A percentile compares a stretch with the other conserved stretches of the same genome.
Evolutionary conservation across 1,139 yeast genomes (phyloP).

Genomic region (Yamadazyma triangularis): DNA sequence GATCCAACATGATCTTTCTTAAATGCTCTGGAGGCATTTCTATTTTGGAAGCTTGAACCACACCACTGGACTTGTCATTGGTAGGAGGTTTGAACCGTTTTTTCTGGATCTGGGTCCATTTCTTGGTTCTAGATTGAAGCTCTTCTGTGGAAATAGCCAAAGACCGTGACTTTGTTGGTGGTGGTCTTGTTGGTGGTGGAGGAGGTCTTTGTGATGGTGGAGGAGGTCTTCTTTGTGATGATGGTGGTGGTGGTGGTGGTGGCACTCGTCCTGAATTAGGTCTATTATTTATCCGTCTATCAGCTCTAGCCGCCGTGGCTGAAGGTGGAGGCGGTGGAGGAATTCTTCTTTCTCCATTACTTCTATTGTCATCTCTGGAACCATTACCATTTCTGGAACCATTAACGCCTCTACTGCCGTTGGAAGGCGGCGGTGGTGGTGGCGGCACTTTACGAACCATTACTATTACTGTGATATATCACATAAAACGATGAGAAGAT

Average conservation of each 20-base stretch:
- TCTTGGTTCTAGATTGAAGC: constrained; percentile 43
- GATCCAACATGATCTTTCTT: constrained; percentile 77
- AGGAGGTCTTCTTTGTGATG: constrained; percentile 9
- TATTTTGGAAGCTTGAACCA: constrained; percentile 58
- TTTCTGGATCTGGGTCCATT: constrained; percentile 69
- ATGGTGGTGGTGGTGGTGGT: constrained; percentile 11
- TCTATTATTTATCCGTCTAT: constrained; percentile 1
- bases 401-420: no score
- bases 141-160: constrained; percentile 12
- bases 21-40: constrained; percentile 96
- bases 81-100: constrained; percentile 33
- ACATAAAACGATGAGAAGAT: no score
- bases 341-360: constrained; percentile 2
- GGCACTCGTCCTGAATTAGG: no score
- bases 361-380: constrained; percentile 1
- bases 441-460: no score
- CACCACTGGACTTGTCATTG: constrained; percentile 28
- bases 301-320: no score
- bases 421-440: constrained; percentile 10
- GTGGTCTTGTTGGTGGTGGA: constrained; percentile 14
- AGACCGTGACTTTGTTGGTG: constrained; percentile 14
- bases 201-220: constrained; percentile 16
- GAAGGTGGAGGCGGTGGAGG: constrained; percentile 14
- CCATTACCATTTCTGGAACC: constrained; percentile 3
- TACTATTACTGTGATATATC: no score